Conservation (phyloP, 1,284 basidiomycete genomes). For the Leccinum pachyderme region DNA sequence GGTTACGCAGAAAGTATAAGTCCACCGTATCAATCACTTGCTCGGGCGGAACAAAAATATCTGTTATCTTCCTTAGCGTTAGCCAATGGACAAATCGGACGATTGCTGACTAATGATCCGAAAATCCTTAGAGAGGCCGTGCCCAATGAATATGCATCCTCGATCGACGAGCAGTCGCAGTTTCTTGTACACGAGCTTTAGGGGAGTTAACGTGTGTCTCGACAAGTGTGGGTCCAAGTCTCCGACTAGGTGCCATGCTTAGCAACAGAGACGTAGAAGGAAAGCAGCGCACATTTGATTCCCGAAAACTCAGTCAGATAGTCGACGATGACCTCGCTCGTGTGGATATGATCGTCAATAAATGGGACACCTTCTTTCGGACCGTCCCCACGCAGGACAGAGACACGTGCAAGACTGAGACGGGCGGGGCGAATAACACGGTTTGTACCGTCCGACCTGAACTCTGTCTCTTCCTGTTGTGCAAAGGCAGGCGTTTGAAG, state of each 20-base stretch:
- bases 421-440: constrained; percentile 90
- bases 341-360: constrained; percentile 98
- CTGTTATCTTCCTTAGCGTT: constrained; percentile 39
- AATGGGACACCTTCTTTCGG: constrained; percentile 81
- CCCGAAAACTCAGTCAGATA: constrained; percentile 97
- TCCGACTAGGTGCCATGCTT: constrained; percentile 55
- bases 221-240: constrained; percentile 88
- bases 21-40: constrained; percentile 98
- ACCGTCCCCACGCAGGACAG: constrained; percentile 87
- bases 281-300: constrained; percentile 70
- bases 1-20: constrained; percentile 81
- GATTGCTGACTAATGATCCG: constrained; percentile 87
- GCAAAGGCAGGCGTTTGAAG: background rate
- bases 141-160: constrained; percentile 96
- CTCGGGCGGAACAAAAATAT: constrained; percentile 92
- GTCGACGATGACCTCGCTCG: constrained; percentile 92
- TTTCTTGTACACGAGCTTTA: constrained; percentile 98
- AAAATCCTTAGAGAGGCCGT: constrained; percentile 99
- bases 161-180: constrained; percentile 91
- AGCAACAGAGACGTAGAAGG: background rate
- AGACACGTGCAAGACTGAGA: constrained; percentile 91
- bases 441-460: constrained; percentile 91
- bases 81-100: background rate
- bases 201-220: constrained; percentile 85
- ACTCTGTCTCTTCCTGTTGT: constrained; percentile 87